Evolutionary conservation across 108 stramenopile species (phyloP), one percentile per base, ranked within the genome.

Genomic region (Hondaea fermentalgiana): DNA sequence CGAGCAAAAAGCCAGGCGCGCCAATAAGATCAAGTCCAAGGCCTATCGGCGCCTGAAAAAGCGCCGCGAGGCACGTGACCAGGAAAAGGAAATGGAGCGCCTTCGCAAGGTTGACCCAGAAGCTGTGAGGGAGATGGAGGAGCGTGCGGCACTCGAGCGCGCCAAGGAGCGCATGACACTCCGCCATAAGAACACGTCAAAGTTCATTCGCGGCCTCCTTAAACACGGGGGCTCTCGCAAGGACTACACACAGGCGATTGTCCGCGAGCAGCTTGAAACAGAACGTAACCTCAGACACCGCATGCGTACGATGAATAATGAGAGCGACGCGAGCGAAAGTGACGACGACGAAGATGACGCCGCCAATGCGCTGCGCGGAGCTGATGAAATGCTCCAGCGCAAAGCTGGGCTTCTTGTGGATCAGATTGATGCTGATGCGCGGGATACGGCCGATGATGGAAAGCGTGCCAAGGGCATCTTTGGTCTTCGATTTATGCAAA

Each of bases 21-120:
- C 98, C 71, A 99, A 99, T 92, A 99, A 99, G 92, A 99, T 98
- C 92, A 99, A 99, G 90, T 97, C 96, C 8, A 98, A 98, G 89
- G 97, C 96, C 91, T 98, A 97, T 89, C 94, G 97, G n/a, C 95
- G 96, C 49, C 97, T 97, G 64, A 95, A 96, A 21, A 98, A 98
- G 93, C 93, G 95, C 89, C 95, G 96, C 89, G 91, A 95, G 28
- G 95, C 87, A 23, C 87, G 89, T 8, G 29, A 95, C n/a, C 93
- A 95, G 4, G 91, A 91, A 23, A 95, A 95, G 92, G 96, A 96
- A 35, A 92, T 93, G 4, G 97, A 96, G 51, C 92, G 94, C 21
- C 92, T 93, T 4, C 88, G 91, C 21, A 94, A 91, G 59, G 92
- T 93, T 25, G 95, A 97, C 83, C 94, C 92, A 1, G 94, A 95